Evolutionary conservation across 208 protist genomes (phyloP).

Genomic region (Acanthamoeba royreba): DNA sequence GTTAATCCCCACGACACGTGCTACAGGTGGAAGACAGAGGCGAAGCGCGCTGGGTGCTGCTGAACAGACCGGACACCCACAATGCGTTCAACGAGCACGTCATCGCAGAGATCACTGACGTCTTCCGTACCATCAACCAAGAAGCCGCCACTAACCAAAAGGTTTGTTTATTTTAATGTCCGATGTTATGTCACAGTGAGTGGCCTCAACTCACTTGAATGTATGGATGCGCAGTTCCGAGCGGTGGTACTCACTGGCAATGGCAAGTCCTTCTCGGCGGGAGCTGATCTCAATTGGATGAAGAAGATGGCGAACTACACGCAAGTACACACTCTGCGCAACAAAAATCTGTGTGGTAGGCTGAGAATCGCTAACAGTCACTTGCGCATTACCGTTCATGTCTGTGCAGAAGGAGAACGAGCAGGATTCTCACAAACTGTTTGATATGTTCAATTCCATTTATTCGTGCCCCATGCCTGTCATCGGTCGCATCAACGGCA

Average conservation of each 20-base stretch:
- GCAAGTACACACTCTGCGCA: neutral
- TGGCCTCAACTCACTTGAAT: neutral
- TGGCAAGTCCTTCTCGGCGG: conserved; percentile 62
- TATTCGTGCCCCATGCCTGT: conserved; percentile 51
- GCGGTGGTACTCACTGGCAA: conserved; percentile 40
- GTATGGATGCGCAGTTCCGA: neutral
- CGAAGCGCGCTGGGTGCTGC: neutral
- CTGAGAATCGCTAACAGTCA: neutral
- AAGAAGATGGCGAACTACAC: conserved; percentile 43
- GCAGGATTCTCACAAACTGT: conserved; percentile 40
- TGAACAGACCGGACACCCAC: conserved; percentile 45
- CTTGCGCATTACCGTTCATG: neutral
- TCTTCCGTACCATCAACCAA: conserved; percentile 25
- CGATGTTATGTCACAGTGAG: neutral
- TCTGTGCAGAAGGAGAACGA: conserved; percentile 22
- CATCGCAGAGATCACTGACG: conserved; percentile 46
- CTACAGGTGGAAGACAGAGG: conserved; percentile 14
- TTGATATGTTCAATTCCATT: conserved; percentile 53
- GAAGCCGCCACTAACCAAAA: neutral
- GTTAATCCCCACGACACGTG: neutral
- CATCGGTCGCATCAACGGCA: conserved; percentile 55
- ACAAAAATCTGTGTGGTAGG: neutral
- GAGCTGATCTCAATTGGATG: conserved; percentile 64
- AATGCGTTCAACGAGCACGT: conserved; percentile 55
- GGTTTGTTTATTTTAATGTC: neutral